Conservation (phyloP, 345 rosid genomes). For the Jatropha curcas region DNA sequence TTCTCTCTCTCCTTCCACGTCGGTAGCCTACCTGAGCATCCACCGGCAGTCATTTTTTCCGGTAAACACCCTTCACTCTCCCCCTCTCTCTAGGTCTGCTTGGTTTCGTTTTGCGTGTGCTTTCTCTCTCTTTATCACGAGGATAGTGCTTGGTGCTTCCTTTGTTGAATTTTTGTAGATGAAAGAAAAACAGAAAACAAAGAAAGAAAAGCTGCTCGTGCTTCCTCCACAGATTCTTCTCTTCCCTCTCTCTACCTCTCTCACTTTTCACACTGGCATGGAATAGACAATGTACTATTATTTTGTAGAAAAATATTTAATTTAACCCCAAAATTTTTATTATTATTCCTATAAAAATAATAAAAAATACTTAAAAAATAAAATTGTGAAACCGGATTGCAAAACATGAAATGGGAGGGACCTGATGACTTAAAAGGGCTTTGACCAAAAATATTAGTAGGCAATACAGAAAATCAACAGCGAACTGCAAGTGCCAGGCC, state of each 20-base stretch:
- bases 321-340: no score
- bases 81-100: neutral
- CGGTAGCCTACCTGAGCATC: constrained; percentile 34
- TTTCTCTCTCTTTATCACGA: constrained; percentile 15
- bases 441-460: no score
- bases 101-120: neutral
- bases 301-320: no score
- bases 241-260: neutral
- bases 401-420: no score
- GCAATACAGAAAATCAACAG: no score
- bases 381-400: no score
- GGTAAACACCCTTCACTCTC: neutral
- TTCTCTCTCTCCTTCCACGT: constrained; percentile 40
- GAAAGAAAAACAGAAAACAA: no score
- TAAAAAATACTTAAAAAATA: no score
- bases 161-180: constrained; percentile 12
- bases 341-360: no score
- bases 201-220: constrained; percentile 10
- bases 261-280: constrained; percentile 10
- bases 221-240: neutral
- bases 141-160: constrained; percentile 23
- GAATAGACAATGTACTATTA: neutral
- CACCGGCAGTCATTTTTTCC: constrained; percentile 34
- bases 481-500: no score
- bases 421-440: no score